These are phyloP conservation scores for Zymoseptoria crescenta DNA, from an alignment of 2,329 filamentous ascomycete genomes.

Conservation along the genomic window DNA sequence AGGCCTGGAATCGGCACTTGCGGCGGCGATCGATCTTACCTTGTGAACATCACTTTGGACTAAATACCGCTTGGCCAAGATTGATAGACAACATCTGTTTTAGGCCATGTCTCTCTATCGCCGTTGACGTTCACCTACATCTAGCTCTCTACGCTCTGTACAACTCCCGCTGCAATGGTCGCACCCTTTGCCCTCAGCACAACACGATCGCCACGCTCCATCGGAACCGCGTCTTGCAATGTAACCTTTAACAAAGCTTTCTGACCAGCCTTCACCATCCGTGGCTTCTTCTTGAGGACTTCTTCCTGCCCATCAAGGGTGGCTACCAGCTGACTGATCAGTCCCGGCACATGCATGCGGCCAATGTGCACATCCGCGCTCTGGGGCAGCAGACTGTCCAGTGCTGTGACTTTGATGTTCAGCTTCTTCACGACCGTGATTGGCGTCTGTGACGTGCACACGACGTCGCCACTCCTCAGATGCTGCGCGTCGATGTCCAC, in stretches of 20 bases:
- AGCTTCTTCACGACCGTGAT: constrained; percentile 67
- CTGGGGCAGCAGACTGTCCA: constrained; percentile 84
- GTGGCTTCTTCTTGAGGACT: constrained; percentile 74
- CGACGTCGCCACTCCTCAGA: constrained; percentile 68
- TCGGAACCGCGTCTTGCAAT: constrained; percentile 59
- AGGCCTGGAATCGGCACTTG: not conserved
- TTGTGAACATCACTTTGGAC: not conserved
- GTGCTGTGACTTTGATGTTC: constrained; percentile 76
- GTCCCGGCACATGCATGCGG: constrained; percentile 68
- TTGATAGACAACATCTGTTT: not conserved
- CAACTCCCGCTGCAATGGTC: constrained; percentile 78
- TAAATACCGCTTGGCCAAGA: not conserved
- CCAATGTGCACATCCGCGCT: constrained; percentile 83
- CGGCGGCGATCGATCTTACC: not conserved
- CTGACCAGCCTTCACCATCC: constrained; percentile 72
- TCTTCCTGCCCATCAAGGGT: constrained; percentile 66
- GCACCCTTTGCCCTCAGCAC: constrained; percentile 72
- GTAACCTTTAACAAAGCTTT: constrained; percentile 59
- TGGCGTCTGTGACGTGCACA: constrained; percentile 58
- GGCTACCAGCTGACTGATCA: constrained; percentile 63
- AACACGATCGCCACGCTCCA: constrained; percentile 73
- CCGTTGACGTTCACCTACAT: not conserved
- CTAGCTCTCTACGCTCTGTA: constrained; percentile 40
- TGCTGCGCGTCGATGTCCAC: constrained; percentile 72
- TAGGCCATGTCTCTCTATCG: too few species aligned